Percentiles rank a stretch among this genome's conserved stretches.
phyloP scores from a whole-genome alignment of 2,329 filamentous ascomycete genomes.

The Penicillium sp. region DNA sequence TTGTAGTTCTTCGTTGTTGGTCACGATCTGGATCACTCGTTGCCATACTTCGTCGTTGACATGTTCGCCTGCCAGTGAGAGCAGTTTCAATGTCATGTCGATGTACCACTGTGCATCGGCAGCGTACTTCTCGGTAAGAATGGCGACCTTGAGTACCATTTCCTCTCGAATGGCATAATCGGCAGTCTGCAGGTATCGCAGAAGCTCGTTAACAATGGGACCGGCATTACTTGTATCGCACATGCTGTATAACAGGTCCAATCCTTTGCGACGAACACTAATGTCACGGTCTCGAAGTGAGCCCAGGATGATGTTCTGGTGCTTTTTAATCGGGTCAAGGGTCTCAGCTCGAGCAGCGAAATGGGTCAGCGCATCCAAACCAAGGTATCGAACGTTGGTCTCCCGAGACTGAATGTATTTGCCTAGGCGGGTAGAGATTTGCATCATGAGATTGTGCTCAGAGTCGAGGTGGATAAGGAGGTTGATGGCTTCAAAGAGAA shows the following conservation, averaged over 20 bases:
- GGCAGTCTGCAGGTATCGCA: constrained; percentile 92
- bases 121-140: constrained; percentile 96
- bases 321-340: constrained; percentile 94
- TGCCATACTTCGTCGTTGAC: constrained; percentile 99
- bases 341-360: constrained; percentile 91
- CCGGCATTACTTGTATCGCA: constrained; percentile 94
- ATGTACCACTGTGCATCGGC: constrained; percentile 99
- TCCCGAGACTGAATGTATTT: constrained; percentile 96
- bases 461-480: constrained; percentile 97
- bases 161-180: constrained; percentile 98
- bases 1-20: constrained; percentile 97
- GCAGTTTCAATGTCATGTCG: constrained; percentile 89
- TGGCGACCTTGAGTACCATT: constrained; percentile 99
- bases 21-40: constrained; percentile 96
- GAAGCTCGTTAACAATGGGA: constrained; percentile 86
- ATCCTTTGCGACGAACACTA: constrained; percentile 89
- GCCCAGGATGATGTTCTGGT: constrained; percentile 92
- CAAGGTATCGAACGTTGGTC: constrained; percentile 95
- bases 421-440: constrained; percentile 85
- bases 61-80: constrained; percentile 95
- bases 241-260: constrained; percentile 99
- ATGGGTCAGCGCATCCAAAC: constrained; percentile 97
- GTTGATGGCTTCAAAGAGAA: constrained; percentile 97
- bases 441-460: constrained; percentile 90
- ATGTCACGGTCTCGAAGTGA: constrained; percentile 95